Percentiles rank a stretch among this genome's conserved stretches.
Evolutionary conservation across 2,329 filamentous ascomycete species (phyloP).

Genomic region (Fusarium aywerte): DNA sequence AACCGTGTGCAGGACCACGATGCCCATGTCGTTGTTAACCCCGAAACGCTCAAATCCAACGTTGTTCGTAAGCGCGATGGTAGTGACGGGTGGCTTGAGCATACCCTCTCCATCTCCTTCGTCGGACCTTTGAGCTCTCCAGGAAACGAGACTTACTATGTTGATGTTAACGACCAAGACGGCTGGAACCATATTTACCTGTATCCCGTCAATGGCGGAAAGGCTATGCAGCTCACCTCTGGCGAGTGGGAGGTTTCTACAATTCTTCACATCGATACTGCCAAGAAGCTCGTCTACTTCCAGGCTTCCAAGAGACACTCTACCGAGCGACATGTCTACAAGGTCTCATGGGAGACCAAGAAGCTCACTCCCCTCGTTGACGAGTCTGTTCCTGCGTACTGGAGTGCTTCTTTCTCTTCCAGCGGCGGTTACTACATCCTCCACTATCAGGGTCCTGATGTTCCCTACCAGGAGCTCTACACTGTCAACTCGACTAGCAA

Average conservation of each 20-base stretch:
- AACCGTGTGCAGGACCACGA: slow-evolving; percentile 75
- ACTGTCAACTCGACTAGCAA: slow-evolving; percentile 61
- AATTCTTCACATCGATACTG: slow-evolving; percentile 69
- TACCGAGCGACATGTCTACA: slow-evolving; percentile 75
- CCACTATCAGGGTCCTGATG: slow-evolving; percentile 71
- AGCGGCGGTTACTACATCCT: slow-evolving; percentile 73
- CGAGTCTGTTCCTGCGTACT: slow-evolving; percentile 66
- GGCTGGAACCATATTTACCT: slow-evolving; percentile 78
- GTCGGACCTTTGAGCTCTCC: slow-evolving; percentile 58
- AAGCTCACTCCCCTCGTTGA: slow-evolving; percentile 70
- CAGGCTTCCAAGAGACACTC: slow-evolving; percentile 72
- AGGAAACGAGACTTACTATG: slow-evolving; percentile 62
- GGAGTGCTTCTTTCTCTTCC: slow-evolving; percentile 73
- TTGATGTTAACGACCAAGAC: slow-evolving; percentile 73
- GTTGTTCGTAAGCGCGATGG: slow-evolving; percentile 68
- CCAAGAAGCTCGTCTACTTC: slow-evolving; percentile 69
- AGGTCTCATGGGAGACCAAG: slow-evolving; percentile 66
- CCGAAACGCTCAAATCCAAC: slow-evolving; percentile 57
- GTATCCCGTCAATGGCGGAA: slow-evolving; percentile 66
- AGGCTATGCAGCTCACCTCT: slow-evolving; percentile 67
- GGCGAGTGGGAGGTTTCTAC: slow-evolving; percentile 73
- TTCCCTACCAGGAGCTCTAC: slow-evolving; percentile 76
- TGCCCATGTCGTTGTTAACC: slow-evolving; percentile 69
- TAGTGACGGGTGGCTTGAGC: slow-evolving; percentile 70
- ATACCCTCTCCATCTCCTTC: slow-evolving; percentile 66